Base-by-base conservation (phyloP, 371 early-diverging fungal genomes). In the Phascolomyces articulosus region DNA sequence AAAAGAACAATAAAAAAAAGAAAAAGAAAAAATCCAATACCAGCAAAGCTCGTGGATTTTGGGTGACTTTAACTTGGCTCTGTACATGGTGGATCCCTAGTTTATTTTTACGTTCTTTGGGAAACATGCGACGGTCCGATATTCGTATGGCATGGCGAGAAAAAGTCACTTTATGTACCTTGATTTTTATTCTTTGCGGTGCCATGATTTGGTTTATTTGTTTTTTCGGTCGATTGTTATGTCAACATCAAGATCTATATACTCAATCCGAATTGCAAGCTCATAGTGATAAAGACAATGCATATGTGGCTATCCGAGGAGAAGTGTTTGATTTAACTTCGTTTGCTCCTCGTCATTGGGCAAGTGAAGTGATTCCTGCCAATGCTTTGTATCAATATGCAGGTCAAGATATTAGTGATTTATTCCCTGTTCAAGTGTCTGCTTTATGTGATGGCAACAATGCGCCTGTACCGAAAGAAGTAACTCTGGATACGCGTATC, bases 101-200 rank as follows among this genome's bases (percentile, higher is more conserved):
- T 40, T 77, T 68, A 10, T 72, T 82, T 34, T 69, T 94, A 28
- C 40, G 60, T 4, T 34, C 65, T 18, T 56, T 77, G 26, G 91
- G 89, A 59, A 79, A 83, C 31, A 92, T 93, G 86, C 83, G 84
- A 65, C 85, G 85, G 23, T 69, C 73, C 21, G 95, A 95, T 70
- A 87, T 92, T 57, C 88, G 89, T 29, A 87, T 93, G 78, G 95
- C 96, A 1, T 96, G 96, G 96, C 86, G 95, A 49, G 96, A 96
- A 74, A 95, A 96, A 78, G 85, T 96, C 6, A 88, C 95, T 0
- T 82, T 97, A 9, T 95, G 94, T 65, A 69, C 90, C 56, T 64
- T 97, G 57, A 94, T 97, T 66, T 72, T 91, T 40, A 68, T 93
- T 31, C 66, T 92, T 64, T 92, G 91, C 64, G 82, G 83, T 7